Evolutionary conservation across 495 filamentous ascomycete species (phyloP), one percentile per base, ranked within the genome.

Genomic region (Lophiotrema nucula): DNA sequence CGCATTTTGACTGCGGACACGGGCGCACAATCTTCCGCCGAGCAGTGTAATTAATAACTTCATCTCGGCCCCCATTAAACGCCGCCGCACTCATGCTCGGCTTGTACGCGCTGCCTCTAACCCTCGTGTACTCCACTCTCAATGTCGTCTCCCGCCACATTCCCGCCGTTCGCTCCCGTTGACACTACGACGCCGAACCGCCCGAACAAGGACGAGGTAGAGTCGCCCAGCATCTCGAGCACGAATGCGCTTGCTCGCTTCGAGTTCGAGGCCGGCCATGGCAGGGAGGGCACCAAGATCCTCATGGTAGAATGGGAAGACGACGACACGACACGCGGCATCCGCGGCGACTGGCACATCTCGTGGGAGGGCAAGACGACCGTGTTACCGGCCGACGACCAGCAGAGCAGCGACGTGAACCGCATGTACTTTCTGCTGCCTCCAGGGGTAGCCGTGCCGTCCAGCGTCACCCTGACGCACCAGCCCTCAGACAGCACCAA

Each of bases 291-390:
- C 8, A 90, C 87, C 26, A 92, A 92, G 73, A 85, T 95, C 43
- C 68, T 92, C 44, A 89, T 92, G 87, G 80, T 92, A 11, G 87
- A 92, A 59, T 92, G 88, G 88, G 83, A 88, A 60, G 83, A 84
- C 28, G 77, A 83, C 58, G 73, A 64, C 66, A 74, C 31, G 1
- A 75, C 37, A 50, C 68, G 21, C 67, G 72, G 25, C 68, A 69
- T 41, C 66, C 70, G 67, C 38, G 75, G 69, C 28, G 68, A 81
- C 33, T 92, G 89, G 88, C 79, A 85, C 37, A 83, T 95, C 10
- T 81, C 81, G 5, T 92, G 89, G 89, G 79, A 87, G 47, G 82
- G 87, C 11, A 91, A 91, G 70, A 77, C 75, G 22, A 77, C 82
- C 0, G 79, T 87, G 12, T 72, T 92, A 4, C 81, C 82, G 4